phyloP scores from a whole-genome alignment of 179 eudicot species.

The Beta macrorhiza region DNA sequence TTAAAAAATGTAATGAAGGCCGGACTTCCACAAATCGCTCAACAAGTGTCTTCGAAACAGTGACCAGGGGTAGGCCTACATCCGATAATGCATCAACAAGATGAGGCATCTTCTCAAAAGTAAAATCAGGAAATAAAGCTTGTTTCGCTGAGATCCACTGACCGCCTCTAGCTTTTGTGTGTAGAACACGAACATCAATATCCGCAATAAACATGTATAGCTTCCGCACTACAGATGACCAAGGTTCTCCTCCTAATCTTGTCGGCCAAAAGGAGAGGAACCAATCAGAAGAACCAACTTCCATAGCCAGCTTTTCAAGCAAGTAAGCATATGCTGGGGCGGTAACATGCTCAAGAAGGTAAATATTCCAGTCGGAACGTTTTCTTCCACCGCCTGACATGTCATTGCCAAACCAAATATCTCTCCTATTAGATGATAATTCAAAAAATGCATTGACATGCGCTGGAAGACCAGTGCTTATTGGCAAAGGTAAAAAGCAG shows the following conservation, averaged over 20 bases:
- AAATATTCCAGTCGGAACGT: conserved; percentile 95
- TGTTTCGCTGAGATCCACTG: conserved; percentile 96
- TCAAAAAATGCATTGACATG: conserved; percentile 98
- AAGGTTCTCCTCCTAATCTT: conserved; percentile 66
- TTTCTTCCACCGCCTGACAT: conserved; percentile 99
- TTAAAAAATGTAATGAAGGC: conserved; percentile 79
- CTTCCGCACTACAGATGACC: conserved; percentile 86
- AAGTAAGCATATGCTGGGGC: conserved; percentile 97
- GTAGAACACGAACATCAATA: conserved; percentile 68
- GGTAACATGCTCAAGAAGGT: conserved; percentile 90
- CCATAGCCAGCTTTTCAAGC: conserved; percentile 80
- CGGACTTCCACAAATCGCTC: conserved; percentile 81
- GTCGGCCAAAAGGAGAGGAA: conserved; percentile 93
- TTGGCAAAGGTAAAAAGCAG: conserved; percentile 96
- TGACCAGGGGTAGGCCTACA: conserved; percentile 77
- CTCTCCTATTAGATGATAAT: conserved; percentile 96
- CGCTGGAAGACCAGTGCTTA: conserved; percentile 85
- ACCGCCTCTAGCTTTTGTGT: conserved; percentile 93
- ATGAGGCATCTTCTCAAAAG: conserved; percentile 62
- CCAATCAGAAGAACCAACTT: conserved; percentile 75
- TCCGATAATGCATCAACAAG: conserved; percentile 81
- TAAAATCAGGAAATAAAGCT: conserved; percentile 86
- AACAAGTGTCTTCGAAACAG: conserved; percentile 61
- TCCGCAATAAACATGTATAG: conserved; percentile 82
- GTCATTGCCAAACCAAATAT: conserved; percentile 99